Percentiles rank a stretch among this genome's conserved stretches.
phyloP scores from a whole-genome alignment of 2,329 filamentous ascomycete species.

The Diplodia corticola region DNA sequence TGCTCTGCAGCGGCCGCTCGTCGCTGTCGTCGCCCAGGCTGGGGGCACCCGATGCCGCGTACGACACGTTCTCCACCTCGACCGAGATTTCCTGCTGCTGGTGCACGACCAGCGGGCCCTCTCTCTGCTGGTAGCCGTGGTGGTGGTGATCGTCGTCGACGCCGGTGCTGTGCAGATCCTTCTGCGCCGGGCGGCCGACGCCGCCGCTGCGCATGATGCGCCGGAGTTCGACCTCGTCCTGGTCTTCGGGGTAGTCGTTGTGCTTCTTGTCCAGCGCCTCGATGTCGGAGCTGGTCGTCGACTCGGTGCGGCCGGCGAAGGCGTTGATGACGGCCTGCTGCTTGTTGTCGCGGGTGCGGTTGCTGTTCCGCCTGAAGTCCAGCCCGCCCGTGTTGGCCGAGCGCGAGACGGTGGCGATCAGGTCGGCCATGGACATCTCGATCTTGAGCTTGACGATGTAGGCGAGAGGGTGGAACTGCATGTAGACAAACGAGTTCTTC shows the following conservation, averaged over 20 bases:
- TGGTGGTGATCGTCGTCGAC: not conserved
- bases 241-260: not conserved
- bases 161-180: not conserved
- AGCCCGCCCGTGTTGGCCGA: not conserved
- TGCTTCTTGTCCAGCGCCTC: not conserved
- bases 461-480: constrained; percentile 45
- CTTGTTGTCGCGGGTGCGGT: not conserved
- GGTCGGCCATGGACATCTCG: constrained; percentile 47
- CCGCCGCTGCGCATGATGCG: constrained; percentile 9
- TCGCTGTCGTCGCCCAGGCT: constrained; percentile 13
- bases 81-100: constrained; percentile 4
- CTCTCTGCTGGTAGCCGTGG: not conserved
- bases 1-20: not conserved
- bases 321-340: not conserved
- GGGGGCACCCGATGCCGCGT: not conserved
- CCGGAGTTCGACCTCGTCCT: not conserved
- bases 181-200: not conserved
- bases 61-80: constrained; percentile 3
- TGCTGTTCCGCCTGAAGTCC: not conserved
- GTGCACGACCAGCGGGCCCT: not conserved
- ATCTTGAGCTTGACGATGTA: constrained; percentile 50
- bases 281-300: not conserved
- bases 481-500: constrained; percentile 27
- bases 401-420: constrained; percentile 33
- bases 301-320: not conserved